Evolutionary conservation across 2,329 filamentous ascomycete species (phyloP).

Genomic region (Xylaria sp.): DNA sequence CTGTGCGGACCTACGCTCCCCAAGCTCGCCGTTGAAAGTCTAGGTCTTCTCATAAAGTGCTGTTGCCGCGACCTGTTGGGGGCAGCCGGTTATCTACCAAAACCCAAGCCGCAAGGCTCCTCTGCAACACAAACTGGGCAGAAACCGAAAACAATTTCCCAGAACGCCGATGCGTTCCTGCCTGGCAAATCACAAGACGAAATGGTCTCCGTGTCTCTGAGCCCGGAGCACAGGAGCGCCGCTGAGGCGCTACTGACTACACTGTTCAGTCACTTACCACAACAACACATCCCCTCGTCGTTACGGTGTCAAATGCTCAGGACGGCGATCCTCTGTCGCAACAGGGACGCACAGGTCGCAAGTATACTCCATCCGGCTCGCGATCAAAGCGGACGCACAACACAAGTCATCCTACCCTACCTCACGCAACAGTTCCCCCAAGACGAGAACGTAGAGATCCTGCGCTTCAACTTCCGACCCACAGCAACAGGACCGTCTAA

Average conservation of each 20-base stretch:
- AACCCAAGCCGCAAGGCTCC: conserved; percentile 41
- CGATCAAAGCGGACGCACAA: conserved; percentile 65
- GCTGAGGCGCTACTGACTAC: conserved; percentile 67
- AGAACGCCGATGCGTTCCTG: conserved; percentile 77
- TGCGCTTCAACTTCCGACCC: conserved; percentile 65
- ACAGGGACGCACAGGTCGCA: conserved; percentile 76
- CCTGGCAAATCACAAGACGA: conserved; percentile 47
- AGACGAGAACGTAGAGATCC: conserved; percentile 71
- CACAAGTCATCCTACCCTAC: conserved; percentile 80
- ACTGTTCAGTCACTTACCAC: conserved; percentile 67
- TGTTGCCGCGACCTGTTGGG: conserved; percentile 78
- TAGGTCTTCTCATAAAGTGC: conserved; percentile 66
- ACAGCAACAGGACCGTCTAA: conserved; percentile 37
- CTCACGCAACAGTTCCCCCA: conserved; percentile 69
- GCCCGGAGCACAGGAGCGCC: conserved; percentile 56
- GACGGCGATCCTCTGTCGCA: conserved; percentile 73
- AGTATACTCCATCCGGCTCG: conserved; percentile 81
- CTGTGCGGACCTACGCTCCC: conserved; percentile 69
- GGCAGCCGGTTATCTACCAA: conserved; percentile 55
- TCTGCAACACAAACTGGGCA: conserved; percentile 46
- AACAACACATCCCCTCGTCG: conserved; percentile 70
- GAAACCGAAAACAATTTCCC: conserved; percentile 50
- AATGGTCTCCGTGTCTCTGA: conserved; percentile 43
- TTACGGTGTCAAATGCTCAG: conserved; percentile 79
- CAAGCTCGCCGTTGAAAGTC: conserved; percentile 67